A percentile compares a stretch with the other conserved stretches of the same genome.
Evolutionary conservation across 129 eudicot genomes (phyloP).

Genomic region (Smallanthus sonchifolius): DNA sequence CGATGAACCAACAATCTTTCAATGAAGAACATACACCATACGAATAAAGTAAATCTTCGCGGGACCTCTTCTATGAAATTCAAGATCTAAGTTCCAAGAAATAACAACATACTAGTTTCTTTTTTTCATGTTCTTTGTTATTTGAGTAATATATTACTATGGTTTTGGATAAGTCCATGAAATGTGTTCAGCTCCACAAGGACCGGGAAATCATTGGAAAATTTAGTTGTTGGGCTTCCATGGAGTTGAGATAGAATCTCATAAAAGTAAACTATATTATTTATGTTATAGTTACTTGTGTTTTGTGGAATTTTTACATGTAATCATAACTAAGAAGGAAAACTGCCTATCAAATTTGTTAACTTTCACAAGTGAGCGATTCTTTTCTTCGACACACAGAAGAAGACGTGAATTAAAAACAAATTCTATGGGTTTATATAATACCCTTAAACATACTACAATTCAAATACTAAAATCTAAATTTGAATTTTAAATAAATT

Average conservation of each 20-base stretch:
- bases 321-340: not conserved
- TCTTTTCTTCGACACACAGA: no score
- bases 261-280: not conserved
- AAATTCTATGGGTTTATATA: no score
- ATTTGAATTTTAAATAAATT: no score
- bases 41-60: not conserved
- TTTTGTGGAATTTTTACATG: not conserved
- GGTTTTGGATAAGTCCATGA: not conserved
- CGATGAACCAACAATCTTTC: not conserved
- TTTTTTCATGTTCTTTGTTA: not conserved
- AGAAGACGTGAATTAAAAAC: no score
- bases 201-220: not conserved
- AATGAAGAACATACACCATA: not conserved
- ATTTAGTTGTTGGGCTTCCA: not conserved
- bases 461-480: no score
- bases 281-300: not conserved
- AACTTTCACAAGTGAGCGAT: no score
- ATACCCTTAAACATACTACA: no score
- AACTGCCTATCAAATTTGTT: no score
- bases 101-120: not conserved
- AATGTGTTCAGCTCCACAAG: not conserved
- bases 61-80: not conserved
- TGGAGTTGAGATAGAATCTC: no score
- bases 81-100: not conserved
- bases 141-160: not conserved